phyloP scores from a whole-genome alignment of 2,329 filamentous ascomycete genomes.

The Cladophialophora bantiana region DNA sequence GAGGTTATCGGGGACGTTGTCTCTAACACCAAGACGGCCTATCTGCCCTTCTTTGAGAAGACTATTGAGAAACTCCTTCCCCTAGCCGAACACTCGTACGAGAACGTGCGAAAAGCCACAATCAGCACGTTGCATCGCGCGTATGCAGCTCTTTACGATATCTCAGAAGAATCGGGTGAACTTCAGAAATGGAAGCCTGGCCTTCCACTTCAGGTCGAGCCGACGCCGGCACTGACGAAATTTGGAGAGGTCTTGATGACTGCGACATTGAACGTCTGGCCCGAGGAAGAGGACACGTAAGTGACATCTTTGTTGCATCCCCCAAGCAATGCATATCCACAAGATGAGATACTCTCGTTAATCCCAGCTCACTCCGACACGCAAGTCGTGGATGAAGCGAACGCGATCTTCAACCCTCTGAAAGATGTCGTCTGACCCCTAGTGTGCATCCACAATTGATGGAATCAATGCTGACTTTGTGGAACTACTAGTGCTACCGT shows the following conservation, averaged over 20 bases:
- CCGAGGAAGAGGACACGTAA: conserved; percentile 91
- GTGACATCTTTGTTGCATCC: conserved; percentile 54
- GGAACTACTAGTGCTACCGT: conserved; percentile 72
- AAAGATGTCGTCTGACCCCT: conserved; percentile 39
- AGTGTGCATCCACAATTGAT: conserved; percentile 29
- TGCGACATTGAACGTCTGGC: conserved; percentile 83
- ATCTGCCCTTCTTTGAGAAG: conserved; percentile 85
- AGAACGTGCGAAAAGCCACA: conserved; percentile 90
- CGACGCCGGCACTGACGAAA: conserved; percentile 79
- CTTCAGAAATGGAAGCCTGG: conserved; percentile 87
- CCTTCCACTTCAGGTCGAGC: conserved; percentile 79
- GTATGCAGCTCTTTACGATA: conserved; percentile 87
- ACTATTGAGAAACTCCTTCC: conserved; percentile 81
- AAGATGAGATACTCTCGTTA: conserved; percentile 94
- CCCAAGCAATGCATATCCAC: conserved; percentile 33
- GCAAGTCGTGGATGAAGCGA: conserved; percentile 84
- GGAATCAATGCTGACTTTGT: conserved; percentile 52
- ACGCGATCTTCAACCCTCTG: conserved; percentile 69
- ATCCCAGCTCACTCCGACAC: conserved; percentile 99
- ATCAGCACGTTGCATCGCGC: conserved; percentile 91
- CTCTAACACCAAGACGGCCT: conserved; percentile 80
- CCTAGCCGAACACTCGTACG: conserved; percentile 86
- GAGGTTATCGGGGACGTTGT: conserved; percentile 95
- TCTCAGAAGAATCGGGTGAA: conserved; percentile 79
- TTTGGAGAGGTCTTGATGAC: conserved; percentile 85